Conservation (phyloP, 495 filamentous ascomycete species). For the Glonium stellatum region DNA sequence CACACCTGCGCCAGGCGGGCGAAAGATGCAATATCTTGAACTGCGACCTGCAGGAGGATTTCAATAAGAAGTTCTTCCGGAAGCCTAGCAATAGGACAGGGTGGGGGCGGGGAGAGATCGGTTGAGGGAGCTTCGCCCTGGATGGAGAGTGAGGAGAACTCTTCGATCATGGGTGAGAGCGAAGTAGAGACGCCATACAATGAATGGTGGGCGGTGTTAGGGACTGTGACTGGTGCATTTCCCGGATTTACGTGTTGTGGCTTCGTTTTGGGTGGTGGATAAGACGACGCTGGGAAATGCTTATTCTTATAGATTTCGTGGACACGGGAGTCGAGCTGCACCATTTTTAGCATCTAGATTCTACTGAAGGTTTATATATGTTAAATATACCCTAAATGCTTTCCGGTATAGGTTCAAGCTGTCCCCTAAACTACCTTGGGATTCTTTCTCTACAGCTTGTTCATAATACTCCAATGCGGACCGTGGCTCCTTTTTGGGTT, state of each 20-base stretch:
- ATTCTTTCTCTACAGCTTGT: constrained; percentile 80
- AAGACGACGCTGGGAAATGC: constrained; percentile 65
- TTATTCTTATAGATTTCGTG: constrained; percentile 84
- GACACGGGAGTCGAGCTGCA: constrained; percentile 71
- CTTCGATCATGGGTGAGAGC: constrained; percentile 62
- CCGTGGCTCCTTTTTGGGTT: constrained; percentile 47
- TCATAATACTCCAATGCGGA: constrained; percentile 93
- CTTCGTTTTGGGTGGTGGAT: constrained; percentile 44
- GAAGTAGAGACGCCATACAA: constrained; percentile 48
- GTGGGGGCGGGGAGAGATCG: constrained; percentile 59
- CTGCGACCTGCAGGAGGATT: constrained; percentile 61
- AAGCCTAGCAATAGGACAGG: constrained; percentile 69
- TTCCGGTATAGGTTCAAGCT: constrained; percentile 83
- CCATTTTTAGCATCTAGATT: constrained; percentile 7
- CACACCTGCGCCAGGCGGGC: constrained; percentile 76
- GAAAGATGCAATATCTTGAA: constrained; percentile 72
- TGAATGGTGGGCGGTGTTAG: constrained; percentile 51
- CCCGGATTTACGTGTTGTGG: constrained; percentile 44
- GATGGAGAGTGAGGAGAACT: constrained; percentile 64
- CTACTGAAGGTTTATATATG: background rate
- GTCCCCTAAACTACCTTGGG: constrained; percentile 76
- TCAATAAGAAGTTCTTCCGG: constrained; percentile 79
- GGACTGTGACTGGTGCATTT: constrained; percentile 46
- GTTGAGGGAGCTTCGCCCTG: constrained; percentile 48
- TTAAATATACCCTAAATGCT: constrained; percentile 62